Conservation (phyloP, 2,329 filamentous ascomycete genomes). For the Ophiostoma populinum region DNA sequence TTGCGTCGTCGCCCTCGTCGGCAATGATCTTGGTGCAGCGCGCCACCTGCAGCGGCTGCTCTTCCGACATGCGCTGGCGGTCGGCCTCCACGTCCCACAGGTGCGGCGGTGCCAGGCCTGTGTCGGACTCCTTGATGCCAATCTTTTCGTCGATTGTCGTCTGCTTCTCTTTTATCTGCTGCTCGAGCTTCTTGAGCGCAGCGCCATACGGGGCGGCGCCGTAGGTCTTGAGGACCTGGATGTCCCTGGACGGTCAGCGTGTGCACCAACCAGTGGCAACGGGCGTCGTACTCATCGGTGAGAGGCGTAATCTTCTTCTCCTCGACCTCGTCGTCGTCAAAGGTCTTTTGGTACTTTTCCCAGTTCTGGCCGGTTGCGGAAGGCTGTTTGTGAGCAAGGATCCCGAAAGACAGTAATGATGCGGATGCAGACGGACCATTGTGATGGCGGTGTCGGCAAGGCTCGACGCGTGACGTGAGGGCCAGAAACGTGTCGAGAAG, state of each 20-base stretch:
- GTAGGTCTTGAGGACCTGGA: slow-evolving; percentile 97
- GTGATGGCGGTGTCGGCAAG: background rate
- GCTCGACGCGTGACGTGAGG: no score
- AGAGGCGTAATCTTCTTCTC: slow-evolving; percentile 99
- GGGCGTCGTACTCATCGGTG: slow-evolving; percentile 63
- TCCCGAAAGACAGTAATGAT: background rate
- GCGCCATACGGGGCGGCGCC: slow-evolving; percentile 90
- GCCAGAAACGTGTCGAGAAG: no score
- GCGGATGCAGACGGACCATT: slow-evolving; percentile 24
- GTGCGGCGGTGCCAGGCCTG: slow-evolving; percentile 91
- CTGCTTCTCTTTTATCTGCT: slow-evolving; percentile 98
- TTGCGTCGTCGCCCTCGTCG: slow-evolving; percentile 86
- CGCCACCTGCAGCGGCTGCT: slow-evolving; percentile 93
- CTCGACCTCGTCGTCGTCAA: slow-evolving; percentile 87
- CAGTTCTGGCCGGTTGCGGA: slow-evolving; percentile 85
- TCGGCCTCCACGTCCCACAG: slow-evolving; percentile 98
- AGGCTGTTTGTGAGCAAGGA: slow-evolving; percentile 42
- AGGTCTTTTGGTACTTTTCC: slow-evolving; percentile 99
- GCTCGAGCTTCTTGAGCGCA: slow-evolving; percentile 90
- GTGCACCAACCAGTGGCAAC: background rate
- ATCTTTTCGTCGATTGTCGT: slow-evolving; percentile 98
- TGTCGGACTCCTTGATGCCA: slow-evolving; percentile 90
- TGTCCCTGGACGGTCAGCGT: slow-evolving; percentile 48
- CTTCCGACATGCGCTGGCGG: slow-evolving; percentile 94
- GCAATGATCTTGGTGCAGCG: slow-evolving; percentile 98